phyloP scores from a whole-genome alignment of 768 basidiomycete genomes.

The Pisolithus orientalis region DNA sequence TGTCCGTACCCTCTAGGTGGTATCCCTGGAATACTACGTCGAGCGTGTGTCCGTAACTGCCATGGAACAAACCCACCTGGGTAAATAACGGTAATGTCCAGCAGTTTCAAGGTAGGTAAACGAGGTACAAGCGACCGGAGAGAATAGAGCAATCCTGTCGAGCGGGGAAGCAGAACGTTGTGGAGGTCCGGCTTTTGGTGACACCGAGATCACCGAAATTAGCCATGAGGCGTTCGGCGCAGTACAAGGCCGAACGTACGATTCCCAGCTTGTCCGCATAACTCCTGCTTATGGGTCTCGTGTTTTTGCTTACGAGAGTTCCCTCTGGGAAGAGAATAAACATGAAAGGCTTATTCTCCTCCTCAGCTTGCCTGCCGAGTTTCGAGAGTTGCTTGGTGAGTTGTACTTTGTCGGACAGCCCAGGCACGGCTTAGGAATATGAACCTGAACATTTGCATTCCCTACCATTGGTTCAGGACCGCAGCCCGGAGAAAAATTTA shows the following conservation, averaged over 20 bases:
- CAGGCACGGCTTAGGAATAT: constrained; percentile 90
- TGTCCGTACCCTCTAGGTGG: constrained; percentile 81
- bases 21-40: constrained; percentile 43
- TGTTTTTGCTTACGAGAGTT: constrained; percentile 84
- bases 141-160: constrained; percentile 84
- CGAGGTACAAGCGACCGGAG: constrained; percentile 75
- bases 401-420: constrained; percentile 72
- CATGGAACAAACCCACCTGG: constrained; percentile 49
- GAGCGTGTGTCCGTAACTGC: neutral
- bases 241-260: constrained; percentile 43
- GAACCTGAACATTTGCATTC: constrained; percentile 92
- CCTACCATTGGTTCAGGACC: constrained; percentile 35
- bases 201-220: constrained; percentile 1
- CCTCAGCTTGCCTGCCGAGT: constrained; percentile 64
- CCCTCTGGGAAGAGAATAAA: constrained; percentile 95
- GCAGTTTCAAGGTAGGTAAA: constrained; percentile 66
- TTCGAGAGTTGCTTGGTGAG: constrained; percentile 60
- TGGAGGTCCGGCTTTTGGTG: constrained; percentile 61
- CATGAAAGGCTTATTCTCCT: constrained; percentile 64
- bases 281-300: constrained; percentile 76
- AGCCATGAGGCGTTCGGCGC: constrained; percentile 5
- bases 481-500: neutral
- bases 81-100: constrained; percentile 92
- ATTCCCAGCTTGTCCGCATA: constrained; percentile 87
- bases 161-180: constrained; percentile 83